A percentile compares a stretch with the other conserved stretches of the same genome.
These are phyloP conservation scores for Spathaspora hagerdaliae DNA, from an alignment of 805 yeast species.

Conservation along the genomic window DNA sequence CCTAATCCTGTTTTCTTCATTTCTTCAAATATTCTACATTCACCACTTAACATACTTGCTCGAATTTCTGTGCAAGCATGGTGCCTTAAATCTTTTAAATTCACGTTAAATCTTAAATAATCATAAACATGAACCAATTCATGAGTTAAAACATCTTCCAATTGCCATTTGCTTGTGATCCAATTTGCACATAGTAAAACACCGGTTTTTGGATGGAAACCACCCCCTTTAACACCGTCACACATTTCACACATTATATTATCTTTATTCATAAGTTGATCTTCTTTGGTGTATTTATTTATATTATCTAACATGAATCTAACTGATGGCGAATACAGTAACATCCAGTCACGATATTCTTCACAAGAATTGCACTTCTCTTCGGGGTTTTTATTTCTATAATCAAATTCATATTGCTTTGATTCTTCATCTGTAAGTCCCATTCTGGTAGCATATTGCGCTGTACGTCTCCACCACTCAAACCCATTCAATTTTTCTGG, in stretches of 20 bases:
- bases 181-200: slow-evolving; percentile 84
- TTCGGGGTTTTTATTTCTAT: slow-evolving; percentile 36
- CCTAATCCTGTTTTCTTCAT: slow-evolving; percentile 52
- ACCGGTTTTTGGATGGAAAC: slow-evolving; percentile 88
- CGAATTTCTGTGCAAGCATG: slow-evolving; percentile 97
- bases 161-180: slow-evolving; percentile 66
- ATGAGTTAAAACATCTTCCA: slow-evolving; percentile 89
- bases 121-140: slow-evolving; percentile 94
- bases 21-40: slow-evolving; percentile 87
- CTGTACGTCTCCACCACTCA: slow-evolving; percentile 78
- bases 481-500: slow-evolving; percentile 46
- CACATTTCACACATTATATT: slow-evolving; percentile 80
- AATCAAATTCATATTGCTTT: slow-evolving; percentile 55
- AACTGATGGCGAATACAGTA: slow-evolving; percentile 79
- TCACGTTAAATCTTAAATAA: slow-evolving; percentile 79
- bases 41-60: slow-evolving; percentile 91
- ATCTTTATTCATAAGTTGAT: slow-evolving; percentile 25
- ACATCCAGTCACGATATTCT: slow-evolving; percentile 74
- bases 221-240: slow-evolving; percentile 80
- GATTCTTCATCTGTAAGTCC: slow-evolving; percentile 52
- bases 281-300: slow-evolving; percentile 51
- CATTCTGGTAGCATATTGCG: slow-evolving; percentile 67
- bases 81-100: slow-evolving; percentile 80
- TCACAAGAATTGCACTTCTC: slow-evolving; percentile 66
- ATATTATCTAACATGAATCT: slow-evolving; percentile 84